Conservation (phyloP, 345 rosid species). For the Syzygium oleosum region DNA sequence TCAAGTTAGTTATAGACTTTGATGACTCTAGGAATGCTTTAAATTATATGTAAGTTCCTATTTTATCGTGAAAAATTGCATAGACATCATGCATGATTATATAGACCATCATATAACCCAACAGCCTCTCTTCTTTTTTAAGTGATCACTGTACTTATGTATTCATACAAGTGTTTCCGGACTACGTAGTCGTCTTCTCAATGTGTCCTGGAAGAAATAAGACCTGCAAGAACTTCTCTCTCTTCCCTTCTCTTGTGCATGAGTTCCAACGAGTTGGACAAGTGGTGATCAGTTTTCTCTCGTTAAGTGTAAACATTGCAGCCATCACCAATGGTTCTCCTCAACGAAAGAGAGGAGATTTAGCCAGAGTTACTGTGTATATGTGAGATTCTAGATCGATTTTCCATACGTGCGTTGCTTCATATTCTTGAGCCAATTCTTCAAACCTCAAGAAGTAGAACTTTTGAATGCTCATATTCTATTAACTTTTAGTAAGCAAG, state of each 20-base stretch:
- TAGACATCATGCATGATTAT: not conserved
- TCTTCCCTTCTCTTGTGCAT: not conserved
- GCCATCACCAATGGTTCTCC: not conserved
- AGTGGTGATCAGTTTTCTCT: not conserved
- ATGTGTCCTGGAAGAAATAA: not conserved
- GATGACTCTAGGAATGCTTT: not conserved
- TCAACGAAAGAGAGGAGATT: not conserved
- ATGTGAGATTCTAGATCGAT: not conserved
- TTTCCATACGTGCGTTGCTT: not conserved
- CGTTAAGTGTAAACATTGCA: not conserved
- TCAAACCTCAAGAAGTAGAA: not conserved
- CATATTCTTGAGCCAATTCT: not conserved
- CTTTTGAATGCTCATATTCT: not conserved
- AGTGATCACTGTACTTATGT: not conserved
- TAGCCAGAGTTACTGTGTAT: not conserved
- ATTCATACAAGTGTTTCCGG: not conserved
- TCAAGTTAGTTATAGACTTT: not conserved
- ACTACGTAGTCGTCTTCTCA: not conserved
- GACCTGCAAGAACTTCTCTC: not conserved
- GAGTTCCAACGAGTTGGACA: not conserved
- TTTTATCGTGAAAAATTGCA: not conserved
- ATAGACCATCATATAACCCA: not conserved
- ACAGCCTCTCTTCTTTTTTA: not conserved
- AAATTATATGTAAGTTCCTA: not conserved
- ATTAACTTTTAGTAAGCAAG: not conserved